Base-by-base conservation (phyloP, 495 filamentous ascomycete genomes). In the Penicillium cosmopolitanum region DNA sequence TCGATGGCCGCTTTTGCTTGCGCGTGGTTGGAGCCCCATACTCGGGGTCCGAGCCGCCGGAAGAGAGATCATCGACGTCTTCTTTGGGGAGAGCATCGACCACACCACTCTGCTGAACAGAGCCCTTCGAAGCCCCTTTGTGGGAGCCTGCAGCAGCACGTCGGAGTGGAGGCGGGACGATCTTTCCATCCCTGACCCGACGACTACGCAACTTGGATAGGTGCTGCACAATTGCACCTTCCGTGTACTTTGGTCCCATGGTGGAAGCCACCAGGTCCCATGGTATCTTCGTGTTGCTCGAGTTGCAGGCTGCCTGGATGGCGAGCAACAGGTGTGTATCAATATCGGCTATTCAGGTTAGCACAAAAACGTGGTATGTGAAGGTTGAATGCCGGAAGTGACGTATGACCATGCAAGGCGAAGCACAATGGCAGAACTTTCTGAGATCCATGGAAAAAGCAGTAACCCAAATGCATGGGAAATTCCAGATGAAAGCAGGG, bases 191-290 rank as follows among this genome's bases (percentile, higher is more conserved):
- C 0, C 62, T 51, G 15, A 68, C 56, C 43, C 76, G 68, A 19
- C 69, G 71, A 6, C n/a, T 6, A 2, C 79, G 78, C 1, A 82
- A 54, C 53, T 83, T 83, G 0, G 77, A 67, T 2, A 82, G 61
- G 43, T 83, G 81, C 58, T 83, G 81, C 1, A 80, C 64, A 15
- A 83, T 78, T 0, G 78, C 77, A 1, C 80, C 74, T 28, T 77
- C 75, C 0, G 70, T 75, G 16, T 75, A 72, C 21, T 70, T 69
- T 0, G 56, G 35, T 1, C 70, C 71, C 71, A 83, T 77, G 4
- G 51, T 62, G 6, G 40, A 53, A 5, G 72, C 79, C 21, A 80
- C 64, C 0, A 69, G 56, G 0, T 63, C 55, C 77, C 77, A 82
- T 0, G 80, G 80, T 3, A 83, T 66, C 33, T 69, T 77, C 9